Evolutionary conservation across 2,329 filamentous ascomycete species (phyloP), one percentile per base, ranked within the genome.

Genomic region (Ophiostoma quercus): DNA sequence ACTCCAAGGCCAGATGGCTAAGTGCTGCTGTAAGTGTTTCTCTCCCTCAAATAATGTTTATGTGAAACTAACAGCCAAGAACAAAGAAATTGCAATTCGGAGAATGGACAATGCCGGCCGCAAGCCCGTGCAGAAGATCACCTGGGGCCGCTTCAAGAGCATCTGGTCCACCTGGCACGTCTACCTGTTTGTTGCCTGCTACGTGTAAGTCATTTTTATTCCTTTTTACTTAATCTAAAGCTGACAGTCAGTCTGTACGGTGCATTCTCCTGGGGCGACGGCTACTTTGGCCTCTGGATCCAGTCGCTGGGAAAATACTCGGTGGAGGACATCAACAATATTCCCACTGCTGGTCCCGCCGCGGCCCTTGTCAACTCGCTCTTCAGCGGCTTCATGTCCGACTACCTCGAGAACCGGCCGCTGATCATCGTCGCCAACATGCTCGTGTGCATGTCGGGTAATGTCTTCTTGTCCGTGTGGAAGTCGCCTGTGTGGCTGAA

Each of bases 111-210:
- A 54, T 25, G 47, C 47, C 47, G 47, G 47, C 47, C 47, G 47
- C 47, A 54, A 54, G 47, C 47, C 47, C 9, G 47, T 54, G 47
- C 47, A 54, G 7, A 54, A 54, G 47, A 22, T 54, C 19, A 54
- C 47, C n/a, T 54, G 47, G 47, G 47, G 7, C 19, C 47, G 47
- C 19, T 54, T 54, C 19, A 54, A 54, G 47, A 22, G 47, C 47
- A 54, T 54, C 47, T 54, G 47, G 47, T 54, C 47, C 19, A 54
- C 47, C 47, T 54, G 47, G 47, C 47, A 54, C 47, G 47, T 54
- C 19, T 54, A 54, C n/a, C 47, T 54, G 47, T 54, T 54, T 54
- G 47, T 25, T 54, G 47, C 47, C n/a, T 54, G 47, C 16, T 54
- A 54, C n/a, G 19, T 54, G 47, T 54, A 54, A 54, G 47, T 22